Conservation (phyloP, 805 yeast species). For the Starmera amethionina region DNA sequence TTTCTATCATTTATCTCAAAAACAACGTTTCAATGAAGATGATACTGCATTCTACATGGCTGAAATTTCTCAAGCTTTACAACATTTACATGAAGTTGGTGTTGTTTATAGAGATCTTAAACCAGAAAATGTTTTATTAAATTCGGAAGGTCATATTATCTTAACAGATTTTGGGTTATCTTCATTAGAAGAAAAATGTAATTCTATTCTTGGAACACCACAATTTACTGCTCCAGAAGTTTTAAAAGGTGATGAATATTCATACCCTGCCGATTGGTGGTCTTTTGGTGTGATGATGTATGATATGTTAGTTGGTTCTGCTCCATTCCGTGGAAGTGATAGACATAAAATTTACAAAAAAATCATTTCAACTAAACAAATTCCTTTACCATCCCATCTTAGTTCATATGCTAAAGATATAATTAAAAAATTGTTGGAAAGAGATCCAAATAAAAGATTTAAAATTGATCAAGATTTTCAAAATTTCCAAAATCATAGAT, state of each 20-base stretch:
- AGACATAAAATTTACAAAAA: slow-evolving; percentile 61
- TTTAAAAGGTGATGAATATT: slow-evolving; percentile 67
- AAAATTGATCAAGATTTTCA: slow-evolving; percentile 37
- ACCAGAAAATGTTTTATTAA: slow-evolving; percentile 82
- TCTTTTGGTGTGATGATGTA: slow-evolving; percentile 72
- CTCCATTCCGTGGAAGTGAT: slow-evolving; percentile 77
- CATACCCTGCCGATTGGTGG: slow-evolving; percentile 86
- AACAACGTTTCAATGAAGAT: slow-evolving; percentile 42
- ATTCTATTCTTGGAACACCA: slow-evolving; percentile 34
- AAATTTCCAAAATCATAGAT: slow-evolving; percentile 49
- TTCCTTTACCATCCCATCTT: slow-evolving; percentile 57
- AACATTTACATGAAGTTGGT: slow-evolving; percentile 70
- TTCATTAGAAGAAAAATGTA: slow-evolving; percentile 24
- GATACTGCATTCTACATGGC: slow-evolving; percentile 72
- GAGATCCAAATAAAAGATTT: slow-evolving; percentile 56
- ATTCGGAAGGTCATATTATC: slow-evolving; percentile 69
- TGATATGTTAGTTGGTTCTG: slow-evolving; percentile 73
- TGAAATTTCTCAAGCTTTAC: slow-evolving; percentile 68
- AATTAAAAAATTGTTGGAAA: slow-evolving; percentile 52
- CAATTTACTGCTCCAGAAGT: slow-evolving; percentile 77
- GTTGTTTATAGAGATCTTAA: slow-evolving; percentile 82
- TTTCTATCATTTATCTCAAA: slow-evolving; percentile 32
- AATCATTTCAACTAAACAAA: slow-evolving; percentile 39
- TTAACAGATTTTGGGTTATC: slow-evolving; percentile 81
- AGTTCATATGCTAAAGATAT: slow-evolving; percentile 72